Base-by-base conservation (phyloP, 306 rosid species). In the Astragalus glycyphyllos region DNA sequence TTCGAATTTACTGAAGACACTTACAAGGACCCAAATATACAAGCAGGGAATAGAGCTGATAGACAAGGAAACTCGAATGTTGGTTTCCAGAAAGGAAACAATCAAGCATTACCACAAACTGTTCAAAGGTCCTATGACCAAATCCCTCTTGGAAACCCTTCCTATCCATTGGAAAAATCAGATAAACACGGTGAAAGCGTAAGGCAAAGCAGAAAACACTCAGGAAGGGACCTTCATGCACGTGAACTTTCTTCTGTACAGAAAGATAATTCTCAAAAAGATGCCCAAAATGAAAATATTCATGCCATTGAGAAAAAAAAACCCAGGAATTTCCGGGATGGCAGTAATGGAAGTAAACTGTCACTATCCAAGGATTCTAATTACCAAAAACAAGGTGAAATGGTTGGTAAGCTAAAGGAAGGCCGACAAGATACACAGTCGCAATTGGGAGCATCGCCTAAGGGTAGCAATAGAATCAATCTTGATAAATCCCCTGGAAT, bases 241-340 rank as follows among this genome's bases (percentile, higher is more conserved):
- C 78, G 50, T 50, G 91, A 88, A 69, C 82, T 68, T 65, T 78
- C 78, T 57, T 69, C 77, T 47, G 6, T 46, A 57, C 84, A 63
- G 66, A 85, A 89, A 68, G 87, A 80, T 72, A 87, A 81, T 77
- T 71, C 81, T 73, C 77, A 73, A 5, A 85, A 73, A 84, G 87
- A 85, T 71, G 38, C 59, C 79, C 88, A 78, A 76, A 76, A 73
- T 66, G 90, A 77, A 65, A 92, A 77, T 65, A 79, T 59, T 78
- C 68, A 76, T 68, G 75, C 74, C 34, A 44, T 77, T 15, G 92
- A 80, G 79, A 91, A 80, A 73, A 91, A 85, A 56, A 79, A 64
- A 41, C 41, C 85, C 66, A 85, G 80, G 84, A 89, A 86, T 76
- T 81, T 71, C 58, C 86, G 80, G 86, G 92, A 86, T 75, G 81